Percentiles rank a stretch among this genome's conserved stretches.
Evolutionary conservation across 1,284 basidiomycete genomes (phyloP).

Genomic region (Ganoderma leucocontextum): DNA sequence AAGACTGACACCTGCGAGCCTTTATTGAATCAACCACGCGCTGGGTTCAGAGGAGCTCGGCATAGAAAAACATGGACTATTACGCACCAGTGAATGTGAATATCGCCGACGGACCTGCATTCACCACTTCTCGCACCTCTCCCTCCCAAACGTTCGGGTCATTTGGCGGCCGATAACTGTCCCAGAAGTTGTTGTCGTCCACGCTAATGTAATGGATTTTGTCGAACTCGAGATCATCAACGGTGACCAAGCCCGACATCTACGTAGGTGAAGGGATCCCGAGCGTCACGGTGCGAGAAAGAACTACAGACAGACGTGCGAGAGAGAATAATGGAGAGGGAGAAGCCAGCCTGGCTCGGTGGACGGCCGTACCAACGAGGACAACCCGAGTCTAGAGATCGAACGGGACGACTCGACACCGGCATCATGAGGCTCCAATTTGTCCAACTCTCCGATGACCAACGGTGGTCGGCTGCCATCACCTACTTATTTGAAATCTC

Average conservation of each 20-base stretch:
- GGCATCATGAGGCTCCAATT: neutral
- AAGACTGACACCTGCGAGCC: slow-evolving; percentile 27
- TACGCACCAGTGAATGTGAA: slow-evolving; percentile 24
- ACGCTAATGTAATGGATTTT: slow-evolving; percentile 2
- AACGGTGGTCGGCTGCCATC: neutral
- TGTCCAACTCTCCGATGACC: neutral
- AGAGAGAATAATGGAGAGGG: neutral
- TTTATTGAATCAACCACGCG: neutral
- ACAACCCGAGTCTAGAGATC: neutral
- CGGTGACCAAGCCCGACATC: slow-evolving; percentile 11
- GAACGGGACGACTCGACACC: neutral
- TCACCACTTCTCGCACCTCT: neutral
- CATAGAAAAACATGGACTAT: neutral
- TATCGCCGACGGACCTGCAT: slow-evolving; percentile 9
- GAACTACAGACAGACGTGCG: neutral
- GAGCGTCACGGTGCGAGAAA: neutral
- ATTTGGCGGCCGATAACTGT: neutral
- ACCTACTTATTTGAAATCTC: neutral
- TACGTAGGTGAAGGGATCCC: neutral
- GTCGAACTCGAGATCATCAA: slow-evolving; percentile 7
- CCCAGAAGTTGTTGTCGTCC: neutral
- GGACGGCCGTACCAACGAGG: neutral
- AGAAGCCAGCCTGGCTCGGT: too few species aligned
- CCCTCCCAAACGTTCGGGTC: slow-evolving; percentile 17
- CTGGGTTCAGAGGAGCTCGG: neutral